Evolutionary conservation across 345 rosid species (phyloP), one percentile per base, ranked within the genome.

Genomic region (Crucihimalaya himalaica): DNA sequence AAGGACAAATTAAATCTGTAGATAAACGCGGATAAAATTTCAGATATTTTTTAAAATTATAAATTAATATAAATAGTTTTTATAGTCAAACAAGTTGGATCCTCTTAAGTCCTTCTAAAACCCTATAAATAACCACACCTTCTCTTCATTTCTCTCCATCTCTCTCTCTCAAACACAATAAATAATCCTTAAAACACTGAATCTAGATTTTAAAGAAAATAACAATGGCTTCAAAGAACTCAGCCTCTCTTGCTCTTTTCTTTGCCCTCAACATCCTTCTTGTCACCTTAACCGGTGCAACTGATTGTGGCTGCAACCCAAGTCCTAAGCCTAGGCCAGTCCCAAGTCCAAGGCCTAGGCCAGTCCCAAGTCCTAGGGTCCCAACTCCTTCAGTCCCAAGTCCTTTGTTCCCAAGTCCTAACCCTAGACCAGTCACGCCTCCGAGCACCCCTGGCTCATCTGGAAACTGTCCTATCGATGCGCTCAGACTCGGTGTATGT

Each of bases 401-500:
- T 19, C 69, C 69, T 19, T 1, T 6, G 8, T 21, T 19, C 5
- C 43, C 47, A 18, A 50, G 34, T 27, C 58, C 58, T 14, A 21
- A 53, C 34, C 34, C 59, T 54, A 54, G 12, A 3, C 60, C 60
- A 1, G 6, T 54, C 21, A 28, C 1, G 8, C 47, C 50, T 51
- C 75, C 83, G 10, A 45, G 66, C 46, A 74, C 76, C 13, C 61
- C 84, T 27, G 84, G 73, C 7, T 21, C 68, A 7, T 54, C 79
- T 0, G 27, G 35, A 68, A 76, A 14, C 8, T 87, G 89, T 78
- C 91, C 91, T 2, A 84, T 56, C 39, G 96, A 90, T 59, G 70
- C 84, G 34, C 82, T 86, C 11, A 86, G 83, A 79, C 74, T 90
- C 6, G 87, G 87, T 2, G 87, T 70, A 6, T 88, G 96, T 37